phyloP scores from a whole-genome alignment of 176 grass and related monocot species.

The Eleusine indica region DNA sequence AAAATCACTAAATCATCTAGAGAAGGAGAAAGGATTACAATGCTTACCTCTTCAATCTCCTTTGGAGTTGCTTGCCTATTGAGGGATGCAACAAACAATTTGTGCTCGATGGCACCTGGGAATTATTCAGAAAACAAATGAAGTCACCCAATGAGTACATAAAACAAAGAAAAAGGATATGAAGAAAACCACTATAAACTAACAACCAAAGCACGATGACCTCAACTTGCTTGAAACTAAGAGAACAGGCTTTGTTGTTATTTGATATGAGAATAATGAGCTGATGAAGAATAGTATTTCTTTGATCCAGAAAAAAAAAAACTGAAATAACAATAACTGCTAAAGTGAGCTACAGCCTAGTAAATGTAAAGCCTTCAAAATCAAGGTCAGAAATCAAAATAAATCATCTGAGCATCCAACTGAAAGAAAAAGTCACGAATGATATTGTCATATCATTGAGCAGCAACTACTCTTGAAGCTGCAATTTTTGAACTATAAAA shows the following conservation, averaged over 20 bases:
- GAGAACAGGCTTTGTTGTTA: background rate
- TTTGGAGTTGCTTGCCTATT: constrained; percentile 87
- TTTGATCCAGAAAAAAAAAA: constrained; percentile 12
- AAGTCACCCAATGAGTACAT: constrained; percentile 22
- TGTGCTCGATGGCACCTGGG: constrained; percentile 80
- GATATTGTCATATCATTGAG: constrained; percentile 13
- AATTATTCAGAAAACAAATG: constrained; percentile 42
- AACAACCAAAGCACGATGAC: background rate
- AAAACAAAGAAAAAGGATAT: constrained; percentile 8
- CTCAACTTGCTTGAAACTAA: too few species aligned
- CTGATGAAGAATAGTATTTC: constrained; percentile 26
- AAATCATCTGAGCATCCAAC: constrained; percentile 19
- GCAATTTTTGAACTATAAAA: background rate
- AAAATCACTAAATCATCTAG: constrained; percentile 11
- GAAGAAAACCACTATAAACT: constrained; percentile 8
- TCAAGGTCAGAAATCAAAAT: background rate
- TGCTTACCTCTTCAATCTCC: constrained; percentile 90
- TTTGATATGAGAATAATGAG: constrained; percentile 18
- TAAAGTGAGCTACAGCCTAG: background rate
- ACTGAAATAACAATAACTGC: background rate
- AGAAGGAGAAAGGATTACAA: background rate
- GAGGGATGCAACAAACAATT: constrained; percentile 95
- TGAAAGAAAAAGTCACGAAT: background rate
- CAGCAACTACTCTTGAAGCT: background rate
- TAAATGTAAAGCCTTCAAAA: constrained; percentile 11